Base-by-base conservation (phyloP, 768 basidiomycete species). In the Cystobasidium tubakii region DNA sequence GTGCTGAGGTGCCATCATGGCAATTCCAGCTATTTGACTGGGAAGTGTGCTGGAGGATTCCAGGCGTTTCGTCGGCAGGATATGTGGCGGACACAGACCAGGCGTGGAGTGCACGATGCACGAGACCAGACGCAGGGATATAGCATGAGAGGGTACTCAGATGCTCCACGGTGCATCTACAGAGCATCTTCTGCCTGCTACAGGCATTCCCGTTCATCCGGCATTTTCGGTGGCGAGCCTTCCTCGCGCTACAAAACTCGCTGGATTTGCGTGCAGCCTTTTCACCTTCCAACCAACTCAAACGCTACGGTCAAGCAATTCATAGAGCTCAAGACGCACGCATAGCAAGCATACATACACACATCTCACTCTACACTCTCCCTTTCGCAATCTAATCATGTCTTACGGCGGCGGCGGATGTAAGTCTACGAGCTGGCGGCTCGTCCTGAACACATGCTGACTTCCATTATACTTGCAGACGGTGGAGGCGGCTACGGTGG, bases 401-500 rank as follows among this genome's bases (percentile, higher is more conserved):
- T 74, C 10, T 21, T 65, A 74, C 73, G 72, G 73, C 29, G 71
- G 63, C 19, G 34, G 43, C 39, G 63, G 63, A 10, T 23, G 54
- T 31, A 55, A 31, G 54, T 55, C 12, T 23, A 4, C 7, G 10
- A 6, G 23, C 29, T 31, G 54, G 29, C 29, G 12, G 23, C 7
- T 31, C 54, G 36, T 36, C 7, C 50, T 15, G 31, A 21, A 33
- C 17, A 31, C 21, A 36, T 33, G 73, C 36, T n/a, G 73, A 43
- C 39, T 13, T 25, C 43, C 57, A 71, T 33, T 29, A n/a, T 55
- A 15, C 46, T 21, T 27, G 33, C 29, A 4, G 43, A 34, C 27
- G 62, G 53, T 34, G 46, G 39, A 44, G 42, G 25, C 17, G 76
- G 75, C 21, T 75, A 75, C 43, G 83, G 85, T 43, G 83, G 84